Base-by-base conservation (phyloP, 2,329 filamentous ascomycete genomes). In the Biscogniauxia mediterranea region DNA sequence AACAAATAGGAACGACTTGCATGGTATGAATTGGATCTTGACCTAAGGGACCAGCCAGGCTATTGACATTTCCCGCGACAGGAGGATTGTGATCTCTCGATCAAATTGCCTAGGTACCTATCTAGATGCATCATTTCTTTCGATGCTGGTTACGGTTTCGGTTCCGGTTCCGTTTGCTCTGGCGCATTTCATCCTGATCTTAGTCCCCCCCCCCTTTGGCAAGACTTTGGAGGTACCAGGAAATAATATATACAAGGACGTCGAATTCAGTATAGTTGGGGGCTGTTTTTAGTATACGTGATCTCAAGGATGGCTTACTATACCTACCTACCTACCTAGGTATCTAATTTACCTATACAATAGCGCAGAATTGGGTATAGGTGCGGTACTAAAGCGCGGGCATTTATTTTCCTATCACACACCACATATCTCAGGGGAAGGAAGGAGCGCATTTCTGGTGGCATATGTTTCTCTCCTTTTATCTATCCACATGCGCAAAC, bases 1-100 rank as follows among this genome's bases (percentile, higher is more conserved):
- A 70, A 69, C 68, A 70, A 51, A 68, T 61, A 56, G 62, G 62
- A 64, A 68, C 56, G 61, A 69, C 65, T 59, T 66, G 64, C 67
- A 71, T 68, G 67, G 64, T 61, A 38, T 38, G 49, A 20, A 19
- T n/a, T 20, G 5, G 51, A 5, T 52, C 23, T 52, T 46, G 38
- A 46, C 38, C 38, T 11, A 46, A 11, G 38, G 38, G 11, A 38
- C 32, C 13, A 38, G 32, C 3, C 32, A 9, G 32, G 32, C 32
- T 38, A 38, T 6, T 9, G 13, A 15, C 2, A 38, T 38, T 38
- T 38, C 17, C 38, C 6, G 28, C 17, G 38, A n/a, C 38, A 46
- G 2, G 38, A 46, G 15, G 15, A 46, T 46, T 46, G 15, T 11
- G 5, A 46, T 46, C 38, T 46, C 17, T 11, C 38, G 38, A n/a